Conservation (phyloP, 1,284 basidiomycete species). For the Pseudozyma pruni region DNA sequence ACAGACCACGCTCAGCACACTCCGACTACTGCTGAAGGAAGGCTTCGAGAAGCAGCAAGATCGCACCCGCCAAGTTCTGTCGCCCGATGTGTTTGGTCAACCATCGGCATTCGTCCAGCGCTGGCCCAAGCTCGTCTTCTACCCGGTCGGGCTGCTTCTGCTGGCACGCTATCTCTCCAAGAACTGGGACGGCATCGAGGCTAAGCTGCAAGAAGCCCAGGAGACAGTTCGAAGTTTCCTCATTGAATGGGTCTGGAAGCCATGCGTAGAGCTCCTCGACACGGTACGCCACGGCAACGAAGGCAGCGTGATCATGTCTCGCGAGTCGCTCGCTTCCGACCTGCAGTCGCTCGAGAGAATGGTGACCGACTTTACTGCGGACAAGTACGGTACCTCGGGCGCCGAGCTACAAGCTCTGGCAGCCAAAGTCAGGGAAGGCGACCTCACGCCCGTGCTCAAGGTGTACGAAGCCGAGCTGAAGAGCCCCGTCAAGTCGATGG, state of each 20-base stretch:
- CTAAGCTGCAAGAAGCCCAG: constrained; percentile 73
- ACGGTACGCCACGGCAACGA: constrained; percentile 83
- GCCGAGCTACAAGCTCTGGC: constrained; percentile 75
- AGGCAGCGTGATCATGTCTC: constrained; percentile 75
- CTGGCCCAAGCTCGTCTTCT: constrained; percentile 60
- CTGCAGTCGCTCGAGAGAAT: constrained; percentile 90
- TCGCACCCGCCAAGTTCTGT: constrained; percentile 25
- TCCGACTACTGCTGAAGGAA: constrained; percentile 39
- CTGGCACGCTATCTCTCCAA: constrained; percentile 37
- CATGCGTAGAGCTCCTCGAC: constrained; percentile 81
- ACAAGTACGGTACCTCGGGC: constrained; percentile 77
- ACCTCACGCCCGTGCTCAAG: constrained; percentile 86
- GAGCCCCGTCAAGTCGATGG: constrained; percentile 81
- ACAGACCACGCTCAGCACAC: constrained; percentile 28
- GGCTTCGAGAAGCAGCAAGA: constrained; percentile 32
- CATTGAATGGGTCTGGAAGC: constrained; percentile 86
- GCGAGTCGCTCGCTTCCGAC: constrained; percentile 82
- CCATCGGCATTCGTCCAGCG: constrained; percentile 48
- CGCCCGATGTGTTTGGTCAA: constrained; percentile 37
- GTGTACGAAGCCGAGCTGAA: constrained; percentile 93
- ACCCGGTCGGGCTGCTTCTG: constrained; percentile 45
- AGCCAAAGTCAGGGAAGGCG: constrained; percentile 78
- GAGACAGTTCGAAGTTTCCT: constrained; percentile 82
- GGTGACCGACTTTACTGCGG: constrained; percentile 84
- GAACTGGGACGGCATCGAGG: constrained; percentile 57